Base-by-base conservation (phyloP, 257 asterid genomes). In the Przewalskia tangutica region DNA sequence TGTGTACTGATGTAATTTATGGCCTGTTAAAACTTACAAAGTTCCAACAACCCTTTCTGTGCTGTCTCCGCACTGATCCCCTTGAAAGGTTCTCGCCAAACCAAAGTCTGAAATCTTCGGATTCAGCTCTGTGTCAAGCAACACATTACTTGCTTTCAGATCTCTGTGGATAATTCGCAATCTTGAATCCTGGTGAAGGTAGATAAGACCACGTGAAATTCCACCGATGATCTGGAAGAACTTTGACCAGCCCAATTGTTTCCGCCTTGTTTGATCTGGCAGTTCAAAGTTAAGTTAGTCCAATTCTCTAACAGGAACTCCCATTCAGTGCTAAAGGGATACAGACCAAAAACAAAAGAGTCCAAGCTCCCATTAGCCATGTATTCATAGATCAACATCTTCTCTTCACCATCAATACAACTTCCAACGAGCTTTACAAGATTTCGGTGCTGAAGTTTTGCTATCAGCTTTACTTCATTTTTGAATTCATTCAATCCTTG, bases 391-490 rank as follows among this genome's bases (percentile, higher is more conserved):
- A 88, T 80, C 81, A 88, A 77, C 71, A 86, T 83, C 44, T 83
- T 88, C 77, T 88, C 88, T 2, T 85, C 88, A 10, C 82, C 87
- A 44, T 88, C 86, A 71, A 88, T 85, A 82, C 88, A 88, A 36
- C 91, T 85, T 54, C 88, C 88, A 2, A 86, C 82, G 83, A 88
- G 91, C 86, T 71, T 83, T 85, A 88, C 91, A 20, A 88, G 91
- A 81, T 88, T 88, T 80, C 89, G 80, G 81, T 88, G 91, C 82
- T 86, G 91, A 80, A 88, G 91, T 75, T 86, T 88, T 13, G 85
- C 87, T 0, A 88, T 88, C 81, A 86, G 81, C 77, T 83, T 81
- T 27, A 88, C 84, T 86, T 88, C 89, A 53, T 83, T 88, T 68
- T 85, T 88, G 85, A 86, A 89, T 81, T 89, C 91, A 10, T 87